Evolutionary conservation across 208 protist genomes (phyloP).

Genomic region (Trypanosomatidae sp.): DNA sequence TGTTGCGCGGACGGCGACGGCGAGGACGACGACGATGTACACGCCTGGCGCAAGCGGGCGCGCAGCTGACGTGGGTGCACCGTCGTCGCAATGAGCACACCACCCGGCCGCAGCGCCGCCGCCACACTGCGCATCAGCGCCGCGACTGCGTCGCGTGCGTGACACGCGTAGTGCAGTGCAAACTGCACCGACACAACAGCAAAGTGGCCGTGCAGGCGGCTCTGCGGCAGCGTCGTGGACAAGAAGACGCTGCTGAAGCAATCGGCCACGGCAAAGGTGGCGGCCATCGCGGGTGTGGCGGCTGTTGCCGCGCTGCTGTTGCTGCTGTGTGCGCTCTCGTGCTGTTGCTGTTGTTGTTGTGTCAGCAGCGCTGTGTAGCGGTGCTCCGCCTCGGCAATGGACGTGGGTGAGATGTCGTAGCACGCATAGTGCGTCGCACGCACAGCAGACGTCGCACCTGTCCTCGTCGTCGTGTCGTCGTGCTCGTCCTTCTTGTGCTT

Average conservation of each 20-base stretch:
- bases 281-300: conserved; percentile 6
- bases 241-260: conserved; percentile 64
- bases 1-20: no score
- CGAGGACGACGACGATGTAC: no score
- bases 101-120: conserved; percentile 21
- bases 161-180: conserved; percentile 82
- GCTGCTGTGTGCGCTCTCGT: no score
- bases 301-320: neutral
- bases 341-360: no score
- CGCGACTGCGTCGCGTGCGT: conserved; percentile 21
- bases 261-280: conserved; percentile 54
- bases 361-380: conserved; percentile 16
- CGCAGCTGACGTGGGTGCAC: conserved; percentile 37
- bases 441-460: neutral
- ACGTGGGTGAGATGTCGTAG: conserved; percentile 68
- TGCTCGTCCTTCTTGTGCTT: neutral
- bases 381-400: conserved; percentile 46
- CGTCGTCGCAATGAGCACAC: conserved; percentile 67
- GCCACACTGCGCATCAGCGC: conserved; percentile 24
- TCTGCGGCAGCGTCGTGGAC: conserved; percentile 9
- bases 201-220: conserved; percentile 27
- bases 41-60: conserved; percentile 16
- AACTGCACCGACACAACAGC: conserved; percentile 76
- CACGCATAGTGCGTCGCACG: conserved; percentile 24
- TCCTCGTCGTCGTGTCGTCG: neutral